Conservation (phyloP, 2,329 filamentous ascomycete genomes). For the Pseudogymnoascus sp. region DNA sequence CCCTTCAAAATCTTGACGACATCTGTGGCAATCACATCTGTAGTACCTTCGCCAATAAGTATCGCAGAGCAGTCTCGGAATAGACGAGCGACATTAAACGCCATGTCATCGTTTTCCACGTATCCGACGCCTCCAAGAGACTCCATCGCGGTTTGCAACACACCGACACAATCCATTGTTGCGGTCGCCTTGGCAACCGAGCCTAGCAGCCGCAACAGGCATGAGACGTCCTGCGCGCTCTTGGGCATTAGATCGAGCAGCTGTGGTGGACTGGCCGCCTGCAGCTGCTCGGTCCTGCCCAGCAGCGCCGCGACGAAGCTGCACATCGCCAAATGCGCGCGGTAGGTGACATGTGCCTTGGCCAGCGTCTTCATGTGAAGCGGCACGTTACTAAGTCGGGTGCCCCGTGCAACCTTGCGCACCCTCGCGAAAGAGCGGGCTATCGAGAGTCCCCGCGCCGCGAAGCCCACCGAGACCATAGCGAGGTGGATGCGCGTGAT, state of each 20-base stretch:
- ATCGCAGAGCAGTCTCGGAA: slow-evolving; percentile 55
- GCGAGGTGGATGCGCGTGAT: slow-evolving; percentile 53
- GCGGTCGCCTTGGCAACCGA: slow-evolving; percentile 33
- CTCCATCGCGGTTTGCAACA: slow-evolving; percentile 46
- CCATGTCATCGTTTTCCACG: slow-evolving; percentile 50
- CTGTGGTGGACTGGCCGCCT: slow-evolving; percentile 24
- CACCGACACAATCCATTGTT: slow-evolving; percentile 36
- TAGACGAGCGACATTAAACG: slow-evolving; percentile 55
- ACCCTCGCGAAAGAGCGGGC: slow-evolving; percentile 49
- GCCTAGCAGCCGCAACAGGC: slow-evolving; percentile 50
- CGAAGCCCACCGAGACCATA: slow-evolving; percentile 41
- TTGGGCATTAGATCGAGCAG: slow-evolving; percentile 34
- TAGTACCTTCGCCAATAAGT: slow-evolving; percentile 64
- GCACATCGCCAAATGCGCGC: slow-evolving; percentile 45
- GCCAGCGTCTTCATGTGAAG: slow-evolving; percentile 51
- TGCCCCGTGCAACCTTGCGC: slow-evolving; percentile 40
- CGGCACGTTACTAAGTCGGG: slow-evolving; percentile 41
- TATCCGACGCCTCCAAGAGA: slow-evolving; percentile 57
- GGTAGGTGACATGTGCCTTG: slow-evolving; percentile 44
- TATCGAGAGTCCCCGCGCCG: slow-evolving; percentile 46
- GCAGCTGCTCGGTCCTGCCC: slow-evolving; percentile 42
- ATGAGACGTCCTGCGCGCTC: slow-evolving; percentile 39
- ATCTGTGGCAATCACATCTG: slow-evolving; percentile 55
- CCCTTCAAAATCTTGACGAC: slow-evolving; percentile 36
- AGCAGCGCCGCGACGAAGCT: slow-evolving; percentile 46